Evolutionary conservation across 2,329 filamentous ascomycete species (phyloP).

Genomic region (Incumbomyces lentus): DNA sequence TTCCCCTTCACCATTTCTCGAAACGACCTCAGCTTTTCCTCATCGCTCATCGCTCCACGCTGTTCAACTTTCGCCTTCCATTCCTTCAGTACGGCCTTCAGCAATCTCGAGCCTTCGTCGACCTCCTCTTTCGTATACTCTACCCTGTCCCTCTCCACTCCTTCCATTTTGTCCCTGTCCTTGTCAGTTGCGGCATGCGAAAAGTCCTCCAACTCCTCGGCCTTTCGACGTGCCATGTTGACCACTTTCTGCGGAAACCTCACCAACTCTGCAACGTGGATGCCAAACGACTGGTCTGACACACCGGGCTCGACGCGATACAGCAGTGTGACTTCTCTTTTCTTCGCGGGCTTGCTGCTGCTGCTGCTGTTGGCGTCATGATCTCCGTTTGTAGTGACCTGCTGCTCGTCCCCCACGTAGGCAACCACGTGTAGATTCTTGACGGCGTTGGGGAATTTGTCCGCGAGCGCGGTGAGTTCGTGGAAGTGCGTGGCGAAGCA

Average conservation of each 20-base stretch:
- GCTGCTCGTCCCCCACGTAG: conserved; percentile 55
- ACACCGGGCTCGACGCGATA: conserved; percentile 96
- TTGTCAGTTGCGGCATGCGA: conserved; percentile 61
- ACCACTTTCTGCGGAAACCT: conserved; percentile 95
- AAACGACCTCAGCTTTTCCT: conserved; percentile 69
- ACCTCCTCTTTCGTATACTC: conserved; percentile 74
- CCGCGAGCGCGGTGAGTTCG: conserved; percentile 82
- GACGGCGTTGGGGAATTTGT: conserved; percentile 70
- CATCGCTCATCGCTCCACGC: conserved; percentile 48
- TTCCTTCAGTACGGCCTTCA: conserved; percentile 70
- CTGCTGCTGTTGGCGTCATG: conserved; percentile 27
- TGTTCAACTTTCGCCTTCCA: conserved; percentile 74
- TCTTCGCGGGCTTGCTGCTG: conserved; percentile 40
- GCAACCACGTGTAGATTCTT: conserved; percentile 92
- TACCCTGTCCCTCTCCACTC: conserved; percentile 27
- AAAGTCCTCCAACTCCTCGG: conserved; percentile 95
- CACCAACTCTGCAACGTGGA: conserved; percentile 94
- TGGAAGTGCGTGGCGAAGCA: conserved; percentile 98
- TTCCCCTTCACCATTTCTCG: conserved; percentile 68
- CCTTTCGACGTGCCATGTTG: conserved; percentile 98
- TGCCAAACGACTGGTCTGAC: conserved; percentile 95
- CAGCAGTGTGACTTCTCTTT: conserved; percentile 78
- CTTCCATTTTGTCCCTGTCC: conserved; percentile 32
- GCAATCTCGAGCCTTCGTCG: conserved; percentile 71
- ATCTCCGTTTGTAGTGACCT: conserved; percentile 11